Conservation (phyloP, 371 early-diverging fungal species). For the Mucor velutinosus region DNA sequence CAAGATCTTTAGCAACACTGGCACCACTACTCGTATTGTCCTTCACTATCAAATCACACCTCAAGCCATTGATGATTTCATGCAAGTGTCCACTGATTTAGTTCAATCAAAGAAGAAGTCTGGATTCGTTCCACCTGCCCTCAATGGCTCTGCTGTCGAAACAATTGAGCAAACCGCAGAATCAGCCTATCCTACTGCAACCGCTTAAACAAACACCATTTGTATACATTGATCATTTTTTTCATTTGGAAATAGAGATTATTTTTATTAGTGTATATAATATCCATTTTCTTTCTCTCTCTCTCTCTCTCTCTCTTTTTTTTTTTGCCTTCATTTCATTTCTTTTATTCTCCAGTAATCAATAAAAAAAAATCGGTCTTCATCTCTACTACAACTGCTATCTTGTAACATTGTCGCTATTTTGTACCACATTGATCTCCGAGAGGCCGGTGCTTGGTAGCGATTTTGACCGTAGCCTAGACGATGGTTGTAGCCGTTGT, state of each 20-base stretch:
- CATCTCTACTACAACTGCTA: background rate
- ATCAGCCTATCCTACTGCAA: conserved; percentile 24
- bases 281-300: background rate
- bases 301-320: background rate
- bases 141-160: conserved; percentile 1
- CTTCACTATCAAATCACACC: conserved; percentile 74
- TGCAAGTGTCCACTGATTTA: conserved; percentile 28
- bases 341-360: background rate
- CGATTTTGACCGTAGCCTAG: conserved; percentile 23
- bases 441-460: conserved; percentile 22
- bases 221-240: conserved; percentile 1
- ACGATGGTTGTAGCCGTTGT: conserved; percentile 1
- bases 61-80: conserved; percentile 59
- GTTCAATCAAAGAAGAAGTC: conserved; percentile 22
- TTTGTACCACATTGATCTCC: conserved; percentile 11
- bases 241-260: conserved; percentile 3
- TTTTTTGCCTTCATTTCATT: background rate
- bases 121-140: conserved; percentile 18
- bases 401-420: background rate
- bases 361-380: background rate
- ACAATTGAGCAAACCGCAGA: conserved; percentile 17
- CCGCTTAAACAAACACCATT: conserved; percentile 2
- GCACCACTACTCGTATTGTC: conserved; percentile 64
- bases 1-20: conserved; percentile 52
- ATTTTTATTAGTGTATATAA: background rate